Evolutionary conservation across 371 early-diverging fungal genomes (phyloP).

Genomic region (Basidiobolus meristosporus): DNA sequence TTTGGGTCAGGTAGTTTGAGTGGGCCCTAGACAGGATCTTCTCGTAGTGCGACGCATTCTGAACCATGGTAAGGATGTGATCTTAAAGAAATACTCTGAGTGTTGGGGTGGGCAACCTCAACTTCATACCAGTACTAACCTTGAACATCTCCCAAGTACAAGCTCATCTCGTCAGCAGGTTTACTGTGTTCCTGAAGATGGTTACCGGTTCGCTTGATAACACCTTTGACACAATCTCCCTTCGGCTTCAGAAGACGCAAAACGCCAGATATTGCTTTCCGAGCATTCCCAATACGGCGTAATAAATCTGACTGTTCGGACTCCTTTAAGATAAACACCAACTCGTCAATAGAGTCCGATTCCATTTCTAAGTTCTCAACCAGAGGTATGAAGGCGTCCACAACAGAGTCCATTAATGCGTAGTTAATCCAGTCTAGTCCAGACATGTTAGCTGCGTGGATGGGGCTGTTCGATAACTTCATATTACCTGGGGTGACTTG

Average conservation of each 20-base stretch:
- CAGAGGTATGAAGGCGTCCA: slow-evolving; percentile 65
- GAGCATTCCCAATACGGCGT: slow-evolving; percentile 60
- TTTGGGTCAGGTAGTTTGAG: slow-evolving; percentile 88
- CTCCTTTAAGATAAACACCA: slow-evolving; percentile 51
- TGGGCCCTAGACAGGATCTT: slow-evolving; percentile 78
- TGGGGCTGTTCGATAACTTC: too few species aligned
- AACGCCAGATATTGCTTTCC: slow-evolving; percentile 63
- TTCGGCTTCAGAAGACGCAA: slow-evolving; percentile 60
- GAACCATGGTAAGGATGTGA: slow-evolving; percentile 87
- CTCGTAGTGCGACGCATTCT: slow-evolving; percentile 79
- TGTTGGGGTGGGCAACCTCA: background rate
- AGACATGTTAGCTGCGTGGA: too few species aligned
- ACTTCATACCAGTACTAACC: slow-evolving; percentile 9
- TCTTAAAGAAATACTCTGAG: slow-evolving; percentile 19
- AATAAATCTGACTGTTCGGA: slow-evolving; percentile 76
- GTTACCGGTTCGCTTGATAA: slow-evolving; percentile 38
- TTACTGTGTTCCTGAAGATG: slow-evolving; percentile 20
- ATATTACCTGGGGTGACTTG: slow-evolving; percentile 34
- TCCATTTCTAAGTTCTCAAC: slow-evolving; percentile 63
- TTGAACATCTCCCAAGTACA: slow-evolving; percentile 85
- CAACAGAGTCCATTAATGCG: slow-evolving; percentile 70
- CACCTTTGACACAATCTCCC: slow-evolving; percentile 59
- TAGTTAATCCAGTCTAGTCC: slow-evolving; percentile 91
- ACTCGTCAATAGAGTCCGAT: slow-evolving; percentile 80
- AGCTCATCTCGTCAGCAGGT: slow-evolving; percentile 20